Base-by-base conservation (phyloP, 108 stramenopile species). In the Epithemia pelagica region DNA sequence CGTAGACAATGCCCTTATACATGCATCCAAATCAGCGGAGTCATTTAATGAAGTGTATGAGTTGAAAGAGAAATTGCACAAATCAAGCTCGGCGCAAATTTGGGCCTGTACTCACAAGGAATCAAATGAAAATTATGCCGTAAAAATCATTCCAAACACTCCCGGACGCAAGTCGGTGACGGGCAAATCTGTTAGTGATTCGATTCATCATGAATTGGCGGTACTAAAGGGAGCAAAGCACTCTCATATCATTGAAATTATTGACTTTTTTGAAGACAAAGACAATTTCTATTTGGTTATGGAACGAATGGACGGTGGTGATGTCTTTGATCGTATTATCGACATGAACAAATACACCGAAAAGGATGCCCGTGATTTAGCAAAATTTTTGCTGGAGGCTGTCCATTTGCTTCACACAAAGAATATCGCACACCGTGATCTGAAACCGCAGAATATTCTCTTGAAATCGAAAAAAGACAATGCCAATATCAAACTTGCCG, bases 181-280 rank as follows among this genome's bases (percentile, higher is more conserved):
- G 70, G 70, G 52, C 64, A 65, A 28, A 56, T 61, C 61, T 31
- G n/a, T 61, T 3, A 28, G 22, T 30, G 66, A 77, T 24, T 72
- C 79, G 20, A 72, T 79, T 53, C 53, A 70, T 15, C 71, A 77
- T 27, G 91, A 92, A 74, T 82, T 89, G 30, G 64, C 72, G 18
- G 83, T 89, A 15, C 68, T 92, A 56, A 78, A 27, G 57, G 61
- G 20, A 37, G 74, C 23, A 54, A 58, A 1, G 27, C 72, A 70
- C 70, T 3, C 81, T 85, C 75, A 87, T 85, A 67, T 82, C 88
- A 66, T 97, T 61, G 68, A 80, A 32, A 78, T 95, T 8, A 59
- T 88, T n/a, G 97, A 96, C 61, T 96, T 96, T 77, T 93, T 90
- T 75, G 91, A 97, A 64, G 94, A 94, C 51, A 69, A 72, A 23